Percentiles rank a stretch among this genome's conserved stretches.
Evolutionary conservation across 2,329 filamentous ascomycete species (phyloP).

Genomic region (Colletotrichum karsti): DNA sequence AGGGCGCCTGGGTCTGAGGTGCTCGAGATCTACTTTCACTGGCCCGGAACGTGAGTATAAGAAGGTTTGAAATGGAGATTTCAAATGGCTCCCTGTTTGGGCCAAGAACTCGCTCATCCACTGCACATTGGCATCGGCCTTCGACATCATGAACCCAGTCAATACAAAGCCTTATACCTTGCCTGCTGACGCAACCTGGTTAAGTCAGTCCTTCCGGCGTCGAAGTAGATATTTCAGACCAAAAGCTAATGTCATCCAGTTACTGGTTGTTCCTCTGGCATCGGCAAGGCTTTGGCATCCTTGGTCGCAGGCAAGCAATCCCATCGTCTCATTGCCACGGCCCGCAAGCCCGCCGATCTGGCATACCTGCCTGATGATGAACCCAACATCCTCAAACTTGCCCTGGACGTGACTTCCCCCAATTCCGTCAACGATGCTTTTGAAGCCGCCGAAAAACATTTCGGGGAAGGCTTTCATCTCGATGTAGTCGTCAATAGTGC

Average conservation of each 20-base stretch:
- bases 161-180: conserved; percentile 42
- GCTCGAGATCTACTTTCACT: not conserved
- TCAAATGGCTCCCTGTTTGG: not conserved
- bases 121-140: not conserved
- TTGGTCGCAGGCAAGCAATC: conserved; percentile 44
- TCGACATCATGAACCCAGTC: conserved; percentile 36
- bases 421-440: conserved; percentile 46
- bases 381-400: conserved; percentile 51
- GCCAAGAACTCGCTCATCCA: not conserved
- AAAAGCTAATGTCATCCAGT: conserved; percentile 37
- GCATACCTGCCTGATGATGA: conserved; percentile 45
- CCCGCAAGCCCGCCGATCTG: conserved; percentile 51
- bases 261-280: conserved; percentile 58
- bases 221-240: not conserved
- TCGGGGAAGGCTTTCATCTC: conserved; percentile 39
- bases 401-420: conserved; percentile 55
- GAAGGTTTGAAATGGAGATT: not conserved
- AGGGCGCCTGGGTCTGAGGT: fast-evolving
- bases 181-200: conserved; percentile 47
- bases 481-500: conserved; percentile 44
- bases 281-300: conserved; percentile 49
- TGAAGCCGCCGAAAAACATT: conserved; percentile 37
- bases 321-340: conserved; percentile 56
- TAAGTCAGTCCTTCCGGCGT: conserved; percentile 38
- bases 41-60: too few species aligned